Conservation (phyloP, 2,329 filamentous ascomycete species). For the Colletotrichum coccodes region DNA sequence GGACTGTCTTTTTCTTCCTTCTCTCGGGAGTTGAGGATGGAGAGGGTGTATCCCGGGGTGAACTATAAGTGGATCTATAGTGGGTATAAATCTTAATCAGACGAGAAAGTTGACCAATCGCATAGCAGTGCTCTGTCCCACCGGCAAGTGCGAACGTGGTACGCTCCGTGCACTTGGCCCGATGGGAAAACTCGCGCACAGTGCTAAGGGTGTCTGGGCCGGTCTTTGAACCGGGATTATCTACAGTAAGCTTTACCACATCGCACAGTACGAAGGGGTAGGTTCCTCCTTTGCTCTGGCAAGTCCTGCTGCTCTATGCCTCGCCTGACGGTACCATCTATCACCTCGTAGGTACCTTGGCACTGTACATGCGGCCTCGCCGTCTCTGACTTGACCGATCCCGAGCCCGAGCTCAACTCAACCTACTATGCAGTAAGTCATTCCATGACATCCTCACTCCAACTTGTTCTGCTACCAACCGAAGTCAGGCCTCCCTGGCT, state of each 20-base stretch:
- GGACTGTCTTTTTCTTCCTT: not conserved
- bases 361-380: not conserved
- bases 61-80: not conserved
- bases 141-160: too few species aligned
- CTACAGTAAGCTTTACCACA: not conserved
- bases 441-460: too few species aligned
- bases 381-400: not conserved
- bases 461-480: too few species aligned
- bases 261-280: constrained; percentile 1
- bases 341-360: too few species aligned
- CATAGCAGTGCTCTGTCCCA: too few species aligned
- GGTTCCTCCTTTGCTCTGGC: not conserved
- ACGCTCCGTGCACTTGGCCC: not conserved
- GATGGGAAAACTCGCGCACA: constrained; percentile 22
- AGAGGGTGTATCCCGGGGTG: constrained; percentile 10
- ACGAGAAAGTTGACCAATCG: constrained; percentile 20
- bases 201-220: not conserved
- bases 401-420: not conserved
- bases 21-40: constrained; percentile 4
- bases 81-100: not conserved
- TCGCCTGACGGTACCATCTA: not conserved
- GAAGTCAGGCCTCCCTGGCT: too few species aligned
- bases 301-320: too few species aligned
- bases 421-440: not conserved
- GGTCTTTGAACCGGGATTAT: not conserved